Base-by-base conservation (phyloP, 208 protist genomes). In the Herpetomonas muscarum region DNA sequence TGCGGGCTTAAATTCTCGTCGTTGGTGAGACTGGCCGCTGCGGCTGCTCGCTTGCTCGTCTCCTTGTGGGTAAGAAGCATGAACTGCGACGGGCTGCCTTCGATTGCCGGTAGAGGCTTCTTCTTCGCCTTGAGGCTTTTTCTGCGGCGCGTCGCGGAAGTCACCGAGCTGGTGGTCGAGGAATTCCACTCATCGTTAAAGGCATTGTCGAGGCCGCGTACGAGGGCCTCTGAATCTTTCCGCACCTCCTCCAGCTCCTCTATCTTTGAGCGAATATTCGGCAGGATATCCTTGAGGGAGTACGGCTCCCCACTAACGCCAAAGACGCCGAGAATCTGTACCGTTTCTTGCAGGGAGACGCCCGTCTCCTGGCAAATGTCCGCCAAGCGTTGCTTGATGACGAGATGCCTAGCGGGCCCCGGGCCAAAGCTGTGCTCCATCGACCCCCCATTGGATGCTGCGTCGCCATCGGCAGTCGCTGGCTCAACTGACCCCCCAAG, bases 121-220 rank as follows among this genome's bases (percentile, higher is more conserved):
- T 65, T 75, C 55, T 85, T 89, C 26, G 78, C 70, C 46, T 62
- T 75, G 37, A 89, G 45, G 26, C 45, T 47, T 28, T 66, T 61
- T 5, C 10, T 19, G 24, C 51, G 59, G 13, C 58, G 54, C 10
- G 32, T 55, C 9, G 49, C 52, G 6, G 64, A 68, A 1, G 58
- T 61, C 25, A 56, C 57, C 29, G 64, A 64, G 52, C 37, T 56
- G 37, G 28, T 51, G 25, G 65, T 45, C 13, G 32, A 34, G 3
- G 55, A 58, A 24, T 62, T 31, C 6, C 57, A 31, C 12, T 80
- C 66, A 52, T 74, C 73, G 57, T 77, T 57, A 29, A 82, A 70
- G 12, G 71, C 70, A 32, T 24, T 31, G 36, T 68, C 56, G 9
- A 87, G 53, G 6, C 71, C 73, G 4, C 64, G 28, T 25, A 81